Evolutionary conservation across 495 filamentous ascomycete species (phyloP).

Genomic region (Annulohypoxylon bovei): DNA sequence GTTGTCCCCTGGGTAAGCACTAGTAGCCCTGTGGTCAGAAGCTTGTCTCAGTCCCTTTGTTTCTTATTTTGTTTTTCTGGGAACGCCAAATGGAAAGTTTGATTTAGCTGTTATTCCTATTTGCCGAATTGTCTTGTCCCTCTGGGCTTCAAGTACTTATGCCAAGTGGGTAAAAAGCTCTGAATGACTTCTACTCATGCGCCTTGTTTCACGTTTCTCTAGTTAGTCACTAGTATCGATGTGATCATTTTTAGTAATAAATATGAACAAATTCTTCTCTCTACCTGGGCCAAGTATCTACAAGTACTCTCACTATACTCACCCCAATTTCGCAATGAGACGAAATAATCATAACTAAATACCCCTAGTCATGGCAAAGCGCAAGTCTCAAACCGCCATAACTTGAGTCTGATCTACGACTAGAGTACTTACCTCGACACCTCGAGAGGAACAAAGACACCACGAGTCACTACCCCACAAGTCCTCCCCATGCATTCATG

Average conservation of each 20-base stretch:
- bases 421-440: not conserved
- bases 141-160: not conserved
- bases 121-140: not conserved
- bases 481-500: not conserved
- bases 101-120: not conserved
- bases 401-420: not conserved
- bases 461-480: not conserved
- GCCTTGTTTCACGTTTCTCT: not conserved
- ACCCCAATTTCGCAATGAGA: not conserved
- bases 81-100: not conserved
- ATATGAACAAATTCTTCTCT: too few relatives aligned
- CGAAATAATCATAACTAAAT: not conserved
- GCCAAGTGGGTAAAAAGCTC: not conserved
- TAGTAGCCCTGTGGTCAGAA: slow-evolving; percentile 36
- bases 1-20: slow-evolving; percentile 20
- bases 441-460: not conserved
- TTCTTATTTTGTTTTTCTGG: not conserved
- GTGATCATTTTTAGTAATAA: not conserved
- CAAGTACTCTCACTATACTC: not conserved
- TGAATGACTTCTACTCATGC: not conserved
- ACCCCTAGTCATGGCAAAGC: too few relatives aligned
- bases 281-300: not conserved
- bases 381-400: not conserved
- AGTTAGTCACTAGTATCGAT: not conserved
- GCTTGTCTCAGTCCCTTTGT: slow-evolving; percentile 20